Base-by-base conservation (phyloP, 257 asterid genomes). In the Thymus mandschuricus region DNA sequence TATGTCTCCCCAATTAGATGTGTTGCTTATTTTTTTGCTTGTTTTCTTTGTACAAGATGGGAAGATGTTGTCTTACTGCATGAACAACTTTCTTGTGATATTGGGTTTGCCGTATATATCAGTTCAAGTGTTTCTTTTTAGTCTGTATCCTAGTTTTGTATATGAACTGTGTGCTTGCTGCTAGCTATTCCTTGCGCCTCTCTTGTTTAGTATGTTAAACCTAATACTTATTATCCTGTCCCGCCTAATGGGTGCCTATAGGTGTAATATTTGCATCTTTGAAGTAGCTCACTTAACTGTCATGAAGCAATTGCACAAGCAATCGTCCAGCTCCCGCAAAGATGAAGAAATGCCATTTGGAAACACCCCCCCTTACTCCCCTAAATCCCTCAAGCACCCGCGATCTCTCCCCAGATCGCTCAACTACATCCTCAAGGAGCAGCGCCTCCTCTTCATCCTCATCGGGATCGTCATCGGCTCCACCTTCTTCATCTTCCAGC, bases 231-330 rank as follows among this genome's bases (percentile, higher is more conserved):
- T 59, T 34, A n/a, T 8, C 50, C 40, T 48, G 45, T 30, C 50
- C 49, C 38, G 4, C n/a, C 48, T 27, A 49, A 28, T 59, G 7
- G 41, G 12, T 12, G 10, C 58, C 15, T 34, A 3, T 45, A 9
- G 73, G 46, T 66, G 46, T 21, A 21, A 21, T 66, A 5, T 38
- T 38, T 38, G 7, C 8, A 38, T 38, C 41, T 38, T 38, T 38
- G 6, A 38, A 38, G 41, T 38, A 4, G 41, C 41, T 38, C 1
- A 38, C 4, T 5, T 38, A 38, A 5, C 7, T 38, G 2, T 38
- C 7, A 92, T 92, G 98, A 92, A 92, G 83, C 96, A 90, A 76
- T 77, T 92, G 80, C 89, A 92, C 84, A 90, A 90, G 82, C 96
- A 88, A 77, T 72, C 85, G 3, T 0, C 79, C 11, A 79, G 86